These are phyloP conservation scores for Brettanomyces bruxellensis DNA, from an alignment of 805 yeast species.

Conservation along the genomic window DNA sequence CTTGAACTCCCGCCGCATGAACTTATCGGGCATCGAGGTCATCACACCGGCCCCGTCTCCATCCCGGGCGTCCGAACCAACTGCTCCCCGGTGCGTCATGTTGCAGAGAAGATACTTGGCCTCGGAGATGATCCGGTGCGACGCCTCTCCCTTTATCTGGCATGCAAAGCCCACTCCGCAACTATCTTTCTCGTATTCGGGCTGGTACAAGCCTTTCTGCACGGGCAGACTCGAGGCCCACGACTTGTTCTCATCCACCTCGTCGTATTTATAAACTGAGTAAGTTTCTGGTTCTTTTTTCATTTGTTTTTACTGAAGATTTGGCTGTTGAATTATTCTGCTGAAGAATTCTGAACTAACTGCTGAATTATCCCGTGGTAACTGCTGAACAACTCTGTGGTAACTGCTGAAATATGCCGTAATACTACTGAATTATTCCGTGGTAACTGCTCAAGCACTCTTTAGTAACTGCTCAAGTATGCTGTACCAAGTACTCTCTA, in stretches of 20 bases:
- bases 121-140: conserved; percentile 91
- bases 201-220: conserved; percentile 86
- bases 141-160: conserved; percentile 77
- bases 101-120: conserved; percentile 82
- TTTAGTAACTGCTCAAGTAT: no score
- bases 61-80: conserved; percentile 88
- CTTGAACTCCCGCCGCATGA: conserved; percentile 76
- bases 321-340: no score
- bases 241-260: conserved; percentile 66
- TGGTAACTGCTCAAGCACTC: no score
- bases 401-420: no score
- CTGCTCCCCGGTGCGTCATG: conserved; percentile 99
- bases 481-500: no score
- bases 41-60: conserved; percentile 99
- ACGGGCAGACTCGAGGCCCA: conserved; percentile 91
- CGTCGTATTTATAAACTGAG: conserved; percentile 58
- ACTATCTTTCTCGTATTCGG: conserved; percentile 90
- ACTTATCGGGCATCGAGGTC: conserved; percentile 84
- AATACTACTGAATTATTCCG: no score
- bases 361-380: no score
- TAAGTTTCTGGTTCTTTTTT: conserved; percentile 16
- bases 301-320: no score
- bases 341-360: no score
- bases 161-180: conserved; percentile 99
- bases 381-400: no score